Base-by-base conservation (phyloP, 2,329 filamentous ascomycete genomes). In the Neopestalotiopsis sp. region DNA sequence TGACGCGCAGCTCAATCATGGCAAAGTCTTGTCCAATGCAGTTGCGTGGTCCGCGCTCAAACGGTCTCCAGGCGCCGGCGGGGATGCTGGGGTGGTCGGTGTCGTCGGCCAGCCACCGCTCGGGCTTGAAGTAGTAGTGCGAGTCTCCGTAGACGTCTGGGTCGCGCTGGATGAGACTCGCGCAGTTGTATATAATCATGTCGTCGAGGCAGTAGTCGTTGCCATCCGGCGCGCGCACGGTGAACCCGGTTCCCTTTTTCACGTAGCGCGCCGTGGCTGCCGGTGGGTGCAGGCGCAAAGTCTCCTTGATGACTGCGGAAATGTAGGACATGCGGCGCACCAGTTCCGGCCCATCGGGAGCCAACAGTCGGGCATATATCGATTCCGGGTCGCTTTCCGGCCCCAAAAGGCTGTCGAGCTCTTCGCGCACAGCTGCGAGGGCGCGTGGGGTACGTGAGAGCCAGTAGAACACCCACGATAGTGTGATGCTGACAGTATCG, bases 221-320 rank as follows among this genome's bases (percentile, higher is more conserved):
- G 3, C 78, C 76, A 10, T 72, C 71, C 2, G 78, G 68, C 32
- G 77, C 73, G 17, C 70, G 76, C 12, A 82, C 71, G 34, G 73
- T 73, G 45, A 80, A 76, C 1, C 74, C 73, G 6, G 74, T 72
- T 0, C 77, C 78, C 0, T 73, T 75, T 3, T 70, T 62, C 0
- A 75, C 45, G 52, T 73, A 68, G 1, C 81, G 77, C 3, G 77
- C 78, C 2, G 76, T 76, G 0, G 73, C 78, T 0, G 76, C 81
- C 0, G 80, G 78, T 0, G 81, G 78, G 40, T 80, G 76, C 17
- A 82, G 69, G 0, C 81, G 73, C 6, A 82, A 72, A 0, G 71
- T 72, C 66, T 84, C 82, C 71, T 82, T 82, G 66, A 83, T 77
- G 6, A 82, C 78, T 6, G 81, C 81, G 5, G 77, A 74, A 3